A percentile compares a stretch with the other conserved stretches of the same genome.
Conservation (phyloP, 306 rosid genomes). For the Astragalus glycyphyllos region DNA sequence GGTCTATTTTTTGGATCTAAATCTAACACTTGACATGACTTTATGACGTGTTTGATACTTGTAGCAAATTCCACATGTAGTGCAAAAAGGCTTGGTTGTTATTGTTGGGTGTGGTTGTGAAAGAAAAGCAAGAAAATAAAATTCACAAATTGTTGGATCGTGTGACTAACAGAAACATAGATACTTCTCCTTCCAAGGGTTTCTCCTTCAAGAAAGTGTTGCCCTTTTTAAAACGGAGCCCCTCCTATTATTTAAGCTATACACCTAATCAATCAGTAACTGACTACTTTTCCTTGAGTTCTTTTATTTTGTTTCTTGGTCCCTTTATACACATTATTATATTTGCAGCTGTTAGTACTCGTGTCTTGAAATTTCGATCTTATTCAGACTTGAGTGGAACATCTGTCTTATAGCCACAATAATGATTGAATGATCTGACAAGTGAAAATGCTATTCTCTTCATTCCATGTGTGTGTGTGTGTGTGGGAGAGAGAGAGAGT, state of each 20-base stretch:
- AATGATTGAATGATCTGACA: constrained; percentile 12
- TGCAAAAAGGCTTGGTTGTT: too few species aligned
- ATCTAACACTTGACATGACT: too few species aligned
- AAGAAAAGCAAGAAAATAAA: too few species aligned
- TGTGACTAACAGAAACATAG: constrained; percentile 3
- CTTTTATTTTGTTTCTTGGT: neutral
- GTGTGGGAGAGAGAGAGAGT: neutral
- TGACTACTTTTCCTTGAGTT: constrained; percentile 8
- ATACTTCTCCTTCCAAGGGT: neutral
- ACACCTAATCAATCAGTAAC: neutral
- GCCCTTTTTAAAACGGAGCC: neutral
- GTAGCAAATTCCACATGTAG: too few species aligned
- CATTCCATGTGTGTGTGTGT: constrained; percentile 4
- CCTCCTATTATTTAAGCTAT: constrained; percentile 14
- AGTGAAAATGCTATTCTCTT: constrained; percentile 4
- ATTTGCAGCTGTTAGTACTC: constrained; percentile 27
- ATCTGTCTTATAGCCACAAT: constrained; percentile 32
- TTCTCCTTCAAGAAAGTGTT: neutral
- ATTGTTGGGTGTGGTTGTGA: too few species aligned
- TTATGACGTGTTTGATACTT: too few species aligned
- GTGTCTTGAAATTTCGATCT: constrained; percentile 26
- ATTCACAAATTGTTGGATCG: neutral
- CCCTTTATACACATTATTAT: neutral
- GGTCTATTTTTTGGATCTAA: too few species aligned
- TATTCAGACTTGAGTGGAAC: constrained; percentile 9